Evolutionary conservation across 495 filamentous ascomycete genomes (phyloP).

Genomic region (Endocarpon pusillum): DNA sequence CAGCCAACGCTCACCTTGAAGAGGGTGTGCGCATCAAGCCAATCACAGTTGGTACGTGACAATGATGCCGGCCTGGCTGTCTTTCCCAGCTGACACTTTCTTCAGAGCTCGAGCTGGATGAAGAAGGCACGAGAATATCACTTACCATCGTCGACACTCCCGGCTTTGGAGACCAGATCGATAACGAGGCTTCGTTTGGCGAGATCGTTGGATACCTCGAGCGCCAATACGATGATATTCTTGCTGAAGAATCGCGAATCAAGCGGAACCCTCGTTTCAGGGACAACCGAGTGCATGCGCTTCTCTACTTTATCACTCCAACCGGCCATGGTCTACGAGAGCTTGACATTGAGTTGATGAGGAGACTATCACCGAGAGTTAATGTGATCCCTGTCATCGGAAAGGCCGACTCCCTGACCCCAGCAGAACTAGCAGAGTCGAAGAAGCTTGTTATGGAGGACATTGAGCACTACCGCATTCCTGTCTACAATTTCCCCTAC

Average conservation of each 20-base stretch:
- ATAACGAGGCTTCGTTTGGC: constrained; percentile 96
- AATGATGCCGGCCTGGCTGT: constrained; percentile 4
- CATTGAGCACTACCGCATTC: constrained; percentile 98
- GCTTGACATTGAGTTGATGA: constrained; percentile 98
- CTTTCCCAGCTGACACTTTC: neutral
- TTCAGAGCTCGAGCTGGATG: constrained; percentile 84
- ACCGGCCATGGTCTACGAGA: constrained; percentile 97
- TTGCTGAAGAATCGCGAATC: constrained; percentile 97
- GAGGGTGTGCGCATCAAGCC: constrained; percentile 98
- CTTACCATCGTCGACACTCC: constrained; percentile 97
- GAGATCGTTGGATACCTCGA: constrained; percentile 97
- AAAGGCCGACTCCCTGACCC: constrained; percentile 93
- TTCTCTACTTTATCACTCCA: constrained; percentile 98
- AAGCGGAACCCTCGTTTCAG: constrained; percentile 99
- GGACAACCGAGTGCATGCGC: constrained; percentile 93
- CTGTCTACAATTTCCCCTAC: constrained; percentile 99
- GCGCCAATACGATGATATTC: constrained; percentile 97
- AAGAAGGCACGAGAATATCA: constrained; percentile 95
- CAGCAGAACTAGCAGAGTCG: constrained; percentile 89
- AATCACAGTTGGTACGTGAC: constrained; percentile 75
- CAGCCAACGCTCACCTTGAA: constrained; percentile 74
- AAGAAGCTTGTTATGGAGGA: constrained; percentile 99
- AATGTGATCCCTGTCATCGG: constrained; percentile 99
- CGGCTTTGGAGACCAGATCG: constrained; percentile 96
- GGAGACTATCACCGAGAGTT: constrained; percentile 90